Evolutionary conservation across 1,284 basidiomycete species (phyloP), one percentile per base, ranked within the genome.

Genomic region (Singerocomus inundabilis): DNA sequence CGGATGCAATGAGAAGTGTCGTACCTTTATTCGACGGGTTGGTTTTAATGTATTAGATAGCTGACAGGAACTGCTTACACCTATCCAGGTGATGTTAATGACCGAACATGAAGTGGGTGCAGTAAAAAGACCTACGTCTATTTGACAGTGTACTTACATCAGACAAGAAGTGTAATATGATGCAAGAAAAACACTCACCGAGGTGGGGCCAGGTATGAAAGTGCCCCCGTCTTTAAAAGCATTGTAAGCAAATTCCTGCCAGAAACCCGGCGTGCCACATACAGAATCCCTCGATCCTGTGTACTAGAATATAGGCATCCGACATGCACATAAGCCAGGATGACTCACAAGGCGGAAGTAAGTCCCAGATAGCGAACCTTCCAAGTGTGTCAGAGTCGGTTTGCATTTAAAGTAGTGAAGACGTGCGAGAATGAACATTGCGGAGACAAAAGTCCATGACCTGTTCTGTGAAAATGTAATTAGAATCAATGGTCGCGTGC

Each of bases 301-400:
- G 34, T 31, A 7, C 13, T 29, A 9, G 18, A 16, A 10, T 36
- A 49, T n/a, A 56, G 37, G 18, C 13, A 12, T 26, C 18, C 28
- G 2, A 12, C 30, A 2, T 15, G 6, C 8, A 9, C 16, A 21
- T 36, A 6, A 18, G 18, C 30, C 2, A 5, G 15, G 8, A 18
- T 7, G 28, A 61, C 59, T 55, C 35, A 60, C 59, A 55, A 2
- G 3, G 32, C 47, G 8, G 7, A 10, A n/a, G 34, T 16, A 9
- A 63, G 25, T 6, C 62, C 59, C 13, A 42, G 0, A 38, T 60
- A 64, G 44, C 59, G 62, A 40, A 51, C 62, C 59, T 60, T 52
- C 7, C 4, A 28, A 38, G 26, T 28, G 13, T 15, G n/a, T 55
- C 34, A 58, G 44, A 37, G 13, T 32, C 6, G 1, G 33, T 6